phyloP scores from a whole-genome alignment of 2,329 filamentous ascomycete genomes.

The Fusarium graminum region DNA sequence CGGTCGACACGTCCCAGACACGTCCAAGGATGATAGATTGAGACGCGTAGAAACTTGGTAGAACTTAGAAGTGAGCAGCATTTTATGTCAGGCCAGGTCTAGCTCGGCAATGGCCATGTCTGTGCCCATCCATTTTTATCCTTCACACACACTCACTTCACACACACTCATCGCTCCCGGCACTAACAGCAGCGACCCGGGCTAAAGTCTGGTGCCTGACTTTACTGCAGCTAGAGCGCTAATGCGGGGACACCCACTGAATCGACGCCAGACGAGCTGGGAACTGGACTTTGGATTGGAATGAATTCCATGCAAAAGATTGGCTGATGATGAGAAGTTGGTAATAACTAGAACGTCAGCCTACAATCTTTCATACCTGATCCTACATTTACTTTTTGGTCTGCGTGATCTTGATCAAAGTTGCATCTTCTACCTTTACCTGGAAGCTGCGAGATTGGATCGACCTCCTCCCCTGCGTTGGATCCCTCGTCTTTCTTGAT shows the following conservation, averaged over 20 bases:
- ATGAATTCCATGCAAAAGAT: conserved; percentile 30
- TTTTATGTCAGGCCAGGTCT: conserved; percentile 9
- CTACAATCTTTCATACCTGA: conserved; percentile 11
- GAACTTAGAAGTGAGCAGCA: neutral
- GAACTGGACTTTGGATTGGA: conserved; percentile 25
- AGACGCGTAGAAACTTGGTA: conserved; percentile 7
- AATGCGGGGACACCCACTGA: conserved; percentile 39
- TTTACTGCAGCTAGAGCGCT: conserved; percentile 28
- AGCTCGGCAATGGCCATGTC: neutral
- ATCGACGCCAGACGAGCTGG: conserved; percentile 20
- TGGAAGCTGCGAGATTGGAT: conserved; percentile 12
- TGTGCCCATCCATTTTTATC: neutral
- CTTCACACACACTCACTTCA: neutral
- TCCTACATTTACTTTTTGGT: conserved; percentile 10
- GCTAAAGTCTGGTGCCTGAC: conserved; percentile 40
- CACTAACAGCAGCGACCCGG: conserved; percentile 39
- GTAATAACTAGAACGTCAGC: conserved; percentile 10
- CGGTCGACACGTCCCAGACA: conserved; percentile 4
- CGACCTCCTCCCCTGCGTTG: conserved; percentile 6
- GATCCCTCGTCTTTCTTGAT: neutral
- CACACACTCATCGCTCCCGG: conserved; percentile 12
- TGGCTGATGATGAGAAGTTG: conserved; percentile 21
- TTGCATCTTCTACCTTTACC: conserved; percentile 4
- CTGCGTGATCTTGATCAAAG: conserved; percentile 1
- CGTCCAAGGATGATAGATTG: conserved; percentile 19